A percentile compares a stretch with the other conserved stretches of the same genome.
phyloP scores from a whole-genome alignment of 352 stramenopile genomes.

The Phytophthora sojae region DNA sequence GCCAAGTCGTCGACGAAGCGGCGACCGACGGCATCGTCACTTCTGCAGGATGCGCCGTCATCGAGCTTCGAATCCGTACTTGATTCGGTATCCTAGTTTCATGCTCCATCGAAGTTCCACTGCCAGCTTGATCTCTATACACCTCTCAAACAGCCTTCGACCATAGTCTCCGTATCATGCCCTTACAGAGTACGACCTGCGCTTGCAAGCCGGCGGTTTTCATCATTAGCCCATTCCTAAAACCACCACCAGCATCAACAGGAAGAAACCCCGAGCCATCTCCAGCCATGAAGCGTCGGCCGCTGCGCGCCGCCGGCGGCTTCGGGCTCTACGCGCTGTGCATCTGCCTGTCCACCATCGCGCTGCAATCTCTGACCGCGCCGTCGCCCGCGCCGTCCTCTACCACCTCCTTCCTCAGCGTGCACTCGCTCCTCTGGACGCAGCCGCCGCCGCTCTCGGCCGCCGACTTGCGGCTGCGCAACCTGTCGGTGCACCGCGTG shows the following conservation, averaged over 20 bases:
- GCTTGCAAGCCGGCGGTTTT: slow-evolving; percentile 11
- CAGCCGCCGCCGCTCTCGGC: slow-evolving; percentile 1
- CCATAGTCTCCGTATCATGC: background rate
- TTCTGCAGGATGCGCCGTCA: slow-evolving; percentile 23
- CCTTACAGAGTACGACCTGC: background rate
- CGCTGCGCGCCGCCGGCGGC: slow-evolving; percentile 15
- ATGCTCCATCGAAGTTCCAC: background rate
- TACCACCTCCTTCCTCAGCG: slow-evolving; percentile 22
- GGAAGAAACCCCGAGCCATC: too few relatives aligned
- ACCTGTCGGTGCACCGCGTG: slow-evolving; percentile 70
- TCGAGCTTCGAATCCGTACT: background rate
- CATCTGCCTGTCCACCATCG: slow-evolving; percentile 40
- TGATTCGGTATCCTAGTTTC: too few relatives aligned
- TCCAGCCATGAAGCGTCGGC: slow-evolving; percentile 39
- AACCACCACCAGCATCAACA: background rate
- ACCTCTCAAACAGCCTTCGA: background rate
- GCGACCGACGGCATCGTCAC: slow-evolving; percentile 12
- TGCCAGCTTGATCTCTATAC: too few relatives aligned
- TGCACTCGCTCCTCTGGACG: slow-evolving; percentile 27
- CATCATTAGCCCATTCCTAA: slow-evolving; percentile 11
- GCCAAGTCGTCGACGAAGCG: background rate
- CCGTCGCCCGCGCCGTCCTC: slow-evolving; percentile 13
- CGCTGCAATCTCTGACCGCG: slow-evolving; percentile 33
- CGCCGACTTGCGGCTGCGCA: slow-evolving; percentile 54
- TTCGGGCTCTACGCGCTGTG: slow-evolving; percentile 36